Evolutionary conservation across 768 basidiomycete species (phyloP).

Genomic region (Pseudohyphozyma bogoriensis): DNA sequence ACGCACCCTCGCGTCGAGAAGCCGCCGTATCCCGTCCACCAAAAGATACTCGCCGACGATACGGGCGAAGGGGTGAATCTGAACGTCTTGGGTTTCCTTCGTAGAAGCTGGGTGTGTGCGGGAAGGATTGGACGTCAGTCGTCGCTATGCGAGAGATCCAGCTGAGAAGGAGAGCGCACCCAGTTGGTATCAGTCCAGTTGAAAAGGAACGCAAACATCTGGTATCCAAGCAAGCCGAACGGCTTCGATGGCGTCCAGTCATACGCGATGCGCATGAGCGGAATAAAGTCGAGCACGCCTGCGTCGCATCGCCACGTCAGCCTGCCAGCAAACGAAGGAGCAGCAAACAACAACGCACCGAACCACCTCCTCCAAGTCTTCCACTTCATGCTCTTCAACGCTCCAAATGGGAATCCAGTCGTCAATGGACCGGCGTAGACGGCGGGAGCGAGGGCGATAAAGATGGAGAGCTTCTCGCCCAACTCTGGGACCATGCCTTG

Average conservation of each 20-base stretch:
- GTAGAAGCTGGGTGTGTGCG: slow-evolving; percentile 36
- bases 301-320: not conserved
- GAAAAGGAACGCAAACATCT: slow-evolving; percentile 47
- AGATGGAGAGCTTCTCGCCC: slow-evolving; percentile 42
- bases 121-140: not conserved
- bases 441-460: slow-evolving; percentile 47
- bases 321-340: not conserved
- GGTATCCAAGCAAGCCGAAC: slow-evolving; percentile 43
- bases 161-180: slow-evolving; percentile 22
- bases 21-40: slow-evolving; percentile 47
- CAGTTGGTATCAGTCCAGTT: slow-evolving; percentile 48
- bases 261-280: slow-evolving; percentile 46
- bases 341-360: slow-evolving; percentile 31
- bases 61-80: slow-evolving; percentile 47
- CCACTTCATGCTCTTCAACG: slow-evolving; percentile 44
- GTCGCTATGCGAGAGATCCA: not conserved
- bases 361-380: slow-evolving; percentile 44
- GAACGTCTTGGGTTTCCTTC: slow-evolving; percentile 48
- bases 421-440: slow-evolving; percentile 47
- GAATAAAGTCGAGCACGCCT: slow-evolving; percentile 47
- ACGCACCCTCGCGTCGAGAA: slow-evolving; percentile 44
- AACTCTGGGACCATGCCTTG: slow-evolving; percentile 45
- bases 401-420: slow-evolving; percentile 44
- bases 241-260: slow-evolving; percentile 42
- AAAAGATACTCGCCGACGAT: slow-evolving; percentile 40